phyloP scores from a whole-genome alignment of 345 rosid species.

The Rhodamnia rubescens region DNA sequence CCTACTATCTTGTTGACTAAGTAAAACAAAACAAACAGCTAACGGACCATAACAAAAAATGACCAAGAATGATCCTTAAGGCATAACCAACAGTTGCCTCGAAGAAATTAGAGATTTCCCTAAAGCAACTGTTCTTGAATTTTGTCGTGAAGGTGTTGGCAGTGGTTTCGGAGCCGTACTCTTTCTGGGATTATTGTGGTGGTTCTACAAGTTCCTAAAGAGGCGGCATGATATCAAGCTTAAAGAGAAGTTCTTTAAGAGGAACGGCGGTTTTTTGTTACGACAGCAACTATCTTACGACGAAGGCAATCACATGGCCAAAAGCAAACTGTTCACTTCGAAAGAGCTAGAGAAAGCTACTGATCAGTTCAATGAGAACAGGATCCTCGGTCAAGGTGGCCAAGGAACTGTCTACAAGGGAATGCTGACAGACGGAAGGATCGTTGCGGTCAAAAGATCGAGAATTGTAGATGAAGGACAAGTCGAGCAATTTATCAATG shows the following conservation, averaged over 20 bases:
- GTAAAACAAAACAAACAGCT: too few species aligned
- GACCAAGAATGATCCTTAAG: too few species aligned
- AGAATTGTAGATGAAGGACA: neutral
- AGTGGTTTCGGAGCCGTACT: neutral
- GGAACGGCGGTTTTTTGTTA: neutral
- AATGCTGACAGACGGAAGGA: conserved; percentile 2
- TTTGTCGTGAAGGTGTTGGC: neutral
- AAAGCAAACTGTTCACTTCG: neutral
- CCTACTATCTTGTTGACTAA: too few species aligned
- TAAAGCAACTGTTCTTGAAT: neutral
- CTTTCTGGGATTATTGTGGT: neutral
- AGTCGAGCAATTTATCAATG: conserved; percentile 8
- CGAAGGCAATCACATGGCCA: neutral
- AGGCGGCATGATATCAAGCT: neutral
- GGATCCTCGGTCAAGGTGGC: neutral
- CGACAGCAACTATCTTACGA: neutral
- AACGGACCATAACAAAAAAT: too few species aligned
- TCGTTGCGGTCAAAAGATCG: conserved; percentile 3
- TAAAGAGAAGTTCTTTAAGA: conserved; percentile 4
- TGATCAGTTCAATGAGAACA: neutral
- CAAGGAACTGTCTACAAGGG: conserved; percentile 4
- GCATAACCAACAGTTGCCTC: too few species aligned
- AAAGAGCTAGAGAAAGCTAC: neutral
- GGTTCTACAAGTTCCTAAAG: neutral
- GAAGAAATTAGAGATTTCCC: neutral